Base-by-base conservation (phyloP, 2,329 filamentous ascomycete species). In the Onygenales sp. region DNA sequence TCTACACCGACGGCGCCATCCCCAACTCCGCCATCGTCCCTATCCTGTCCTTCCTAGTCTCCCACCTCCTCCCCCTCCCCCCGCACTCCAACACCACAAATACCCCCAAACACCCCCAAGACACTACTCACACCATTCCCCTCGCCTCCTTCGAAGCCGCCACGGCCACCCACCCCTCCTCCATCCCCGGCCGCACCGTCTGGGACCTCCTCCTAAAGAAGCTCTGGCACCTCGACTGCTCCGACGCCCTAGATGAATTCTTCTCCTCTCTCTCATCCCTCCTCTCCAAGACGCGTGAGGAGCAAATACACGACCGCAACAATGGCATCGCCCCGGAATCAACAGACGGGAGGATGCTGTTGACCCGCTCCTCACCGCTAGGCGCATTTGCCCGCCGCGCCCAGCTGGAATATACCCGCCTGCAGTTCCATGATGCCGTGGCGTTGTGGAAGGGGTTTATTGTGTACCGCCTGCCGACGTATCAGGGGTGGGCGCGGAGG, bases 401-500 rank as follows among this genome's bases (percentile, higher is more conserved):
- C 2, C 79, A 83, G 59, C 73, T 95, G 2, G 92, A 97, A 69
- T 95, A 91, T 64, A 82, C 83, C 1, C 76, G 87, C 44, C 71
- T 97, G 37, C 84, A 84, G 45, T 96, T 97, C 62, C 80, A 88
- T 53, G 87, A 95, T 65, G 80, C 83, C 0, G 77, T 87, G 43
- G 81, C 81, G 53, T 73, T 98, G 4, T 97, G 93, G 91, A 84
- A 83, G 56, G 80, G 81, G 2, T 92, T 96, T 69, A 82, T 92
- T 56, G 79, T 78, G 51, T 97, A 94, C 69, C 81, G 91, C 47
- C 80, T 89, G 61, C 83, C 86, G 0, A 93, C 89, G 2, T 82
- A 84, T 31, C 68, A 74, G 11, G 70, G 76, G 43, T 86, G 80
- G 79, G 76, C 75, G 40, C 77, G 74, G 61, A 76, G 73, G 51